Evolutionary conservation across 129 eudicot genomes (phyloP).

Genomic region (Lactuca saligna): DNA sequence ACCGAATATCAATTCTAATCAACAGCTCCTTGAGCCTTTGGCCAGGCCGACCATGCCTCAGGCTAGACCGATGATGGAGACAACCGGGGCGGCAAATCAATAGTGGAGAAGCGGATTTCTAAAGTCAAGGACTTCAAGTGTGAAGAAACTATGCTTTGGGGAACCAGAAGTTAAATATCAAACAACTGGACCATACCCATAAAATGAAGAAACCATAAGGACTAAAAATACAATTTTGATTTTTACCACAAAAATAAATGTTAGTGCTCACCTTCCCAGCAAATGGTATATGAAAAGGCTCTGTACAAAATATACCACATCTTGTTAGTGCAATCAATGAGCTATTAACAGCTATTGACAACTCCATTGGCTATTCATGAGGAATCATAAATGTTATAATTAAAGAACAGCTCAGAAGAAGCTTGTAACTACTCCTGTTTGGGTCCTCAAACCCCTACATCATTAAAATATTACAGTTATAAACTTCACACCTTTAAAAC

Average conservation of each 20-base stretch:
- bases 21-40: no score
- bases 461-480: slow-evolving; percentile 9
- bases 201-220: background rate
- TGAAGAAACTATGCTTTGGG: no score
- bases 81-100: no score
- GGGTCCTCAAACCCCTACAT: slow-evolving; percentile 97
- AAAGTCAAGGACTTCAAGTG: no score
- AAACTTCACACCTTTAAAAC: background rate
- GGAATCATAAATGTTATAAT: slow-evolving; percentile 95
- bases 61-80: no score
- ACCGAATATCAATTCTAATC: no score
- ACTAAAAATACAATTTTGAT: background rate
- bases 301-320: slow-evolving; percentile 87
- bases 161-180: no score
- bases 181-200: no score
- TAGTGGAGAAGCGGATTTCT: no score
- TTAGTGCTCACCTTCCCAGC: slow-evolving; percentile 82
- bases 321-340: slow-evolving; percentile 86
- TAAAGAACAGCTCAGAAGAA: slow-evolving; percentile 84
- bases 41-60: no score
- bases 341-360: slow-evolving; percentile 93
- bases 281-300: slow-evolving; percentile 96
- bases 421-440: slow-evolving; percentile 94
- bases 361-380: slow-evolving; percentile 95
- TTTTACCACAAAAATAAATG: slow-evolving; percentile 8